phyloP scores from a whole-genome alignment of 139 green algal species.

The Coccomyxa sp. region DNA sequence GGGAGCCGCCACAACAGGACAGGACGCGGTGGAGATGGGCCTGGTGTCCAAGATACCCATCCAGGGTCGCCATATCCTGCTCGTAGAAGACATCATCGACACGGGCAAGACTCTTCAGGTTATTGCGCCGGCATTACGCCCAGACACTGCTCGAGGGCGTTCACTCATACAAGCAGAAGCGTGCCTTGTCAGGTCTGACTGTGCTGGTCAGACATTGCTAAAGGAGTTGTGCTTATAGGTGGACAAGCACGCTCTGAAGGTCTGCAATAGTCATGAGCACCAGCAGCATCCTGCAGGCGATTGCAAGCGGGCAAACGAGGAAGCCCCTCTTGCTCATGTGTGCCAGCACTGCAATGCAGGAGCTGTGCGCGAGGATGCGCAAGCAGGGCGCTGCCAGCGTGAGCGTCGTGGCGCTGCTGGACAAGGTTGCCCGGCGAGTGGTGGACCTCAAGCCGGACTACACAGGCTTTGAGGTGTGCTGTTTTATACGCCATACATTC shows the following conservation, averaged over 20 bases:
- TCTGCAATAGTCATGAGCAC: too few species aligned
- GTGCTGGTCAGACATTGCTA: too few species aligned
- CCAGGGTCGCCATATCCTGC: constrained; percentile 44
- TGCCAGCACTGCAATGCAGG: constrained; percentile 1
- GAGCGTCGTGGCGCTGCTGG: constrained; percentile 53
- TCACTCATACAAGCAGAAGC: too few species aligned
- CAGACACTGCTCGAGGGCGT: too few species aligned
- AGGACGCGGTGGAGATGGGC: constrained; percentile 27
- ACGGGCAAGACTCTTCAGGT: constrained; percentile 49
- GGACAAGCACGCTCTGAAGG: too few species aligned
- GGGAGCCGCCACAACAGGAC: constrained; percentile 14
- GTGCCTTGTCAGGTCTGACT: too few species aligned
- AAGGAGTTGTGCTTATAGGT: too few species aligned
- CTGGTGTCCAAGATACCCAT: constrained; percentile 15
- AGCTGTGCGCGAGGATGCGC: constrained; percentile 28
- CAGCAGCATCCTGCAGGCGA: too few species aligned
- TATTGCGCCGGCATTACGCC: too few species aligned
- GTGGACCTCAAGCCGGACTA: constrained; percentile 56
- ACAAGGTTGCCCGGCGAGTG: constrained; percentile 63
- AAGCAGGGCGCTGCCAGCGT: constrained; percentile 39
- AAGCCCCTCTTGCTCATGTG: too few species aligned
- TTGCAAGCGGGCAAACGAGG: too few species aligned
- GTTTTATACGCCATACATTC: neutral
- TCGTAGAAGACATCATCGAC: constrained; percentile 92
- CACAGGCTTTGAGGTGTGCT: constrained; percentile 49